These are phyloP conservation scores for Pseudocercospora eumusae DNA, from an alignment of 2,329 filamentous ascomycete genomes.

Conservation along the genomic window DNA sequence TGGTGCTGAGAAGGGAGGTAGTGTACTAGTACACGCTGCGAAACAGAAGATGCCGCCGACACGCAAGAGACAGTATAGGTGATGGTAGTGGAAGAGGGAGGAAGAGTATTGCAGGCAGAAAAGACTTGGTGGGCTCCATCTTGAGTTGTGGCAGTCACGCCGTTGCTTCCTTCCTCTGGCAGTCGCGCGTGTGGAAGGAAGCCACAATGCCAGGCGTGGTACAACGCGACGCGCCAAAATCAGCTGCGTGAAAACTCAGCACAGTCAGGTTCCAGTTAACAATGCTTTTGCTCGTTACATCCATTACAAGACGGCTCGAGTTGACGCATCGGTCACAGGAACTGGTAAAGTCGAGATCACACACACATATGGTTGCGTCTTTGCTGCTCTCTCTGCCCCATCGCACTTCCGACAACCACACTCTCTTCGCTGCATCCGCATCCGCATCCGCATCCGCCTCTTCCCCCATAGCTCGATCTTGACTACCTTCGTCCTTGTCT, in stretches of 20 bases:
- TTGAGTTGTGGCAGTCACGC: constrained; percentile 4
- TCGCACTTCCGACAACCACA: constrained; percentile 29
- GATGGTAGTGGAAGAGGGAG: neutral
- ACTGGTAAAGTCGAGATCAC: constrained; percentile 10
- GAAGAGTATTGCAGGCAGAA: neutral
- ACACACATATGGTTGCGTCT: constrained; percentile 2
- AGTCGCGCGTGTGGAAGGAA: neutral
- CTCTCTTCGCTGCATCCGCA: constrained; percentile 26
- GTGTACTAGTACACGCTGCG: neutral
- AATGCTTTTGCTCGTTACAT: constrained; percentile 12
- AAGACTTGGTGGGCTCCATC: constrained; percentile 4
- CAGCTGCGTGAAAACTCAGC: neutral
- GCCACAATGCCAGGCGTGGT: neutral
- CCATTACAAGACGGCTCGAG: constrained; percentile 6
- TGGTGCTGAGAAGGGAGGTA: constrained; percentile 2
- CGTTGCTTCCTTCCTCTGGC: constrained; percentile 8
- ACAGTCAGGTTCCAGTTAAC: neutral
- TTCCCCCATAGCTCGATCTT: constrained; percentile 26
- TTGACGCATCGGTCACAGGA: constrained; percentile 1
- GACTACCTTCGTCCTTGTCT: constrained; percentile 29
- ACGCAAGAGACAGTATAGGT: neutral
- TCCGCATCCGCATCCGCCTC: constrained; percentile 27
- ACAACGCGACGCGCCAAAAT: neutral
- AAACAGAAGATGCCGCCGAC: neutral
- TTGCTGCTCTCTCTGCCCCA: constrained; percentile 2